phyloP scores from a whole-genome alignment of 2,329 filamentous ascomycete genomes.

The Epichloe sp. region DNA sequence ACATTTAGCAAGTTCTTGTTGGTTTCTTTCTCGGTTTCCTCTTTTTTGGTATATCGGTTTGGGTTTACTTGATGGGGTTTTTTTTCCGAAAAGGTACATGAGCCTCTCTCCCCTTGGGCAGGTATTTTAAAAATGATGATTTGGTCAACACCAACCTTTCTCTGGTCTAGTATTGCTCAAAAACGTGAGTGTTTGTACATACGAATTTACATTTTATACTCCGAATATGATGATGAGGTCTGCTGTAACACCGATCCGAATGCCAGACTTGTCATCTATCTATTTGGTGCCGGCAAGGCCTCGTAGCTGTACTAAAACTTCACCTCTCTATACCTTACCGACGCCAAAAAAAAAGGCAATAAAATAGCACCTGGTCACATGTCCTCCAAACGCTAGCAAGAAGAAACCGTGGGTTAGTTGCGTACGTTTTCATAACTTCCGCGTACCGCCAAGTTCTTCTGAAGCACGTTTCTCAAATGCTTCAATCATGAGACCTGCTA shows the following conservation, averaged over 20 bases:
- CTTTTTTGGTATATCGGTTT: not conserved
- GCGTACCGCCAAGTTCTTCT: slow-evolving; percentile 20
- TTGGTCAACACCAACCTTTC: not conserved
- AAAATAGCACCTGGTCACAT: no score
- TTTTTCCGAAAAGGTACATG: not conserved
- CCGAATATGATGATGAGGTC: not conserved
- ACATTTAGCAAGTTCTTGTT: not conserved
- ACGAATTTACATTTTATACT: not conserved
- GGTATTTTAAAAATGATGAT: not conserved
- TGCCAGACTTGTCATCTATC: not conserved
- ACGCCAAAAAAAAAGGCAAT: no score
- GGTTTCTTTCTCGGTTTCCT: not conserved
- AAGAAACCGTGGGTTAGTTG: no score
- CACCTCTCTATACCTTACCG: no score
- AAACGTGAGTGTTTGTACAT: not conserved
- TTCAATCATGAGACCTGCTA: slow-evolving; percentile 79
- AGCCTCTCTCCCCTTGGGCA: not conserved
- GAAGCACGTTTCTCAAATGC: slow-evolving; percentile 78
- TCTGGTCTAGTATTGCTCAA: no score
- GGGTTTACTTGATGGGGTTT: not conserved
- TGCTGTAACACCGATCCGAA: not conserved
- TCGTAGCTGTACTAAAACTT: no score
- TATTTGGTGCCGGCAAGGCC: no score
- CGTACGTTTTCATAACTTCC: not conserved
- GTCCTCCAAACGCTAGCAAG: no score